Evolutionary conservation across 140 eudicot genomes (phyloP), one percentile per base, ranked within the genome.

Genomic region (Stevia rebaudiana): DNA sequence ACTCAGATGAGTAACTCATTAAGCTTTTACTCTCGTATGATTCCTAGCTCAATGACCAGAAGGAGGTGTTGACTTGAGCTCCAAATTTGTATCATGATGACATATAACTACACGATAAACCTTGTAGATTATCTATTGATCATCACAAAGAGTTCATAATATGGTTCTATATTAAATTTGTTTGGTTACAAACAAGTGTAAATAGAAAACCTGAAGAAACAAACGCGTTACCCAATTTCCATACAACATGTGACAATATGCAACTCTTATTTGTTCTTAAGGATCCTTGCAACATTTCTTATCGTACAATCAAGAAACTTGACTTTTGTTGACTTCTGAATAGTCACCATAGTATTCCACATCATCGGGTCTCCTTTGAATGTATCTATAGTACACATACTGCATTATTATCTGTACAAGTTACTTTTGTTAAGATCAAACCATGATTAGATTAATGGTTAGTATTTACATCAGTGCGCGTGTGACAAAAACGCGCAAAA

Each of bases 351-450:
- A 40, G 22, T 66, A 23, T 59, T 54, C 78, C 17, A 48, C 65
- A 2, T 72, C 66, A 7, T 54, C 66, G 6, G 55, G 53, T 65
- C 74, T 73, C 65, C 52, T 66, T 40, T 9, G 49, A 37, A 81
- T 16, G 61, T 72, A 78, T 59, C 70, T 81, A 79, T 86, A 83
- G 83, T 80, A 86, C 66, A 86, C 70, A 33, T 83, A 86, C 74
- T 86, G 95, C 68, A 81, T 46, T 46, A 86, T 80, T 46, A 86
- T 86, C 95, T 83, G 43, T 63, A 28, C 42, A 36, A 19, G 52
- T 52, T 41, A 35, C 42, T 16, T 18, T 0, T 13, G 79, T 81
- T 65, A 85, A 79, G 86, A 80, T 23, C 39, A 68, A 68, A 48
- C 62, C 11, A 3, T 0, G 7, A 18, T 31, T 35, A 8, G 9